Evolutionary conservation across 371 early-diverging fungal genomes (phyloP).

Genomic region (Mortierella sp.): DNA sequence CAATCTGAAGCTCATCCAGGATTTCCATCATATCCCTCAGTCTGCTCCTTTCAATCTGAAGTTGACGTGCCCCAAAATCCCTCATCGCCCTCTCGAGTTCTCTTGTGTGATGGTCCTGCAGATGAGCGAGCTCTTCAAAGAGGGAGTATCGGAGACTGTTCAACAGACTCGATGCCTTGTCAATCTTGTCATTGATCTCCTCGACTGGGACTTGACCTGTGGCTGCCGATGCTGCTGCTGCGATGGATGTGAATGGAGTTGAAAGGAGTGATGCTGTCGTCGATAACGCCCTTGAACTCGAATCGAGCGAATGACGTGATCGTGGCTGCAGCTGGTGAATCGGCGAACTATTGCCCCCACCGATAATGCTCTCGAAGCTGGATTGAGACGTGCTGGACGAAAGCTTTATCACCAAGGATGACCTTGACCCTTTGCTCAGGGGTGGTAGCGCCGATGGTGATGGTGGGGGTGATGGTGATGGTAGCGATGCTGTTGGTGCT

Average conservation of each 20-base stretch:
- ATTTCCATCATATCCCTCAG: conserved; percentile 47
- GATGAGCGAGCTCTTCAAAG: conserved; percentile 45
- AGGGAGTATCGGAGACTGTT: conserved; percentile 36
- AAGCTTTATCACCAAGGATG: conserved; percentile 8
- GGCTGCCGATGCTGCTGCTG: conserved; percentile 34
- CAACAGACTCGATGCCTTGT: conserved; percentile 32
- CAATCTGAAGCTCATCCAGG: conserved; percentile 28
- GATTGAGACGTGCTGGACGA: conserved; percentile 1
- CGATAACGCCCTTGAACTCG: conserved; percentile 1
- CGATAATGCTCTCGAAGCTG: not conserved
- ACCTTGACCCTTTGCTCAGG: not conserved
- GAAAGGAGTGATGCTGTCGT: conserved; percentile 14
- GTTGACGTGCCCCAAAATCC: conserved; percentile 41
- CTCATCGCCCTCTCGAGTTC: conserved; percentile 43
- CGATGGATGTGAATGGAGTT: conserved; percentile 32
- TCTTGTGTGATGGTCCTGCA: conserved; percentile 41
- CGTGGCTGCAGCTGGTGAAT: conserved; percentile 5
- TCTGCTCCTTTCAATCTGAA: conserved; percentile 49
- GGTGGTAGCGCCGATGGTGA: not conserved
- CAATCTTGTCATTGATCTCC: conserved; percentile 38
- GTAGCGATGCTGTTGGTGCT: too few relatives aligned
- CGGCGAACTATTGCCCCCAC: not conserved
- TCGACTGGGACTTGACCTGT: conserved; percentile 26
- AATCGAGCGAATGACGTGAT: conserved; percentile 6
- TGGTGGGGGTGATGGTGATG: too few relatives aligned